A percentile compares a stretch with the other conserved stretches of the same genome.
phyloP scores from a whole-genome alignment of 768 basidiomycete species.

The Gelatoporia subvermispora region DNA sequence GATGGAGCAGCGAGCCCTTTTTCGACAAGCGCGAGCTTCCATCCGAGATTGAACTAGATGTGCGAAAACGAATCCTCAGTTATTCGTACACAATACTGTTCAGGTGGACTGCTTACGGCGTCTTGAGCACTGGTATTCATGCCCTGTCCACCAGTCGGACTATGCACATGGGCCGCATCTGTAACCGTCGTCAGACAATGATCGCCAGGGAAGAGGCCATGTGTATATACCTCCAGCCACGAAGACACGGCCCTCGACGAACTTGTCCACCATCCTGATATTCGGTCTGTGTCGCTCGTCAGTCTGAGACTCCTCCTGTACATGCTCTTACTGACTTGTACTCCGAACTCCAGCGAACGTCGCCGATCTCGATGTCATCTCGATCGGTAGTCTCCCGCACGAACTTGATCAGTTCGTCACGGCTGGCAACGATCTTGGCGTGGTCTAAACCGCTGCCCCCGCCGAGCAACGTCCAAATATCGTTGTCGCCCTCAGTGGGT shows the following conservation, averaged over 20 bases:
- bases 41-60: slow-evolving; percentile 24
- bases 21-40: slow-evolving; percentile 27
- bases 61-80: not conserved
- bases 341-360: slow-evolving; percentile 1
- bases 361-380: slow-evolving; percentile 1
- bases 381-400: not conserved
- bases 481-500: slow-evolving; percentile 4
- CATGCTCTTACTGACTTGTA: not conserved
- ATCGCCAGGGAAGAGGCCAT: not conserved
- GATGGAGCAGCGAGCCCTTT: slow-evolving; percentile 19
- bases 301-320: not conserved
- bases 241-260: slow-evolving; percentile 40
- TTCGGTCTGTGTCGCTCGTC: slow-evolving; percentile 31
- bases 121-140: slow-evolving; percentile 26
- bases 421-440: not conserved
- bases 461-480: not conserved
- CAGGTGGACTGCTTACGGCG: slow-evolving; percentile 11
- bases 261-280: slow-evolving; percentile 42
- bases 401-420: not conserved
- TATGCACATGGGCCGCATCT: slow-evolving; percentile 49
- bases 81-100: too few species aligned
- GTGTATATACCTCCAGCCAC: slow-evolving; percentile 38
- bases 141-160: slow-evolving; percentile 39
- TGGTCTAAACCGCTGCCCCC: not conserved
- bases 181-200: not conserved